Evolutionary conservation across 352 stramenopile species (phyloP).

Genomic region (Sclerospora graminicola): DNA sequence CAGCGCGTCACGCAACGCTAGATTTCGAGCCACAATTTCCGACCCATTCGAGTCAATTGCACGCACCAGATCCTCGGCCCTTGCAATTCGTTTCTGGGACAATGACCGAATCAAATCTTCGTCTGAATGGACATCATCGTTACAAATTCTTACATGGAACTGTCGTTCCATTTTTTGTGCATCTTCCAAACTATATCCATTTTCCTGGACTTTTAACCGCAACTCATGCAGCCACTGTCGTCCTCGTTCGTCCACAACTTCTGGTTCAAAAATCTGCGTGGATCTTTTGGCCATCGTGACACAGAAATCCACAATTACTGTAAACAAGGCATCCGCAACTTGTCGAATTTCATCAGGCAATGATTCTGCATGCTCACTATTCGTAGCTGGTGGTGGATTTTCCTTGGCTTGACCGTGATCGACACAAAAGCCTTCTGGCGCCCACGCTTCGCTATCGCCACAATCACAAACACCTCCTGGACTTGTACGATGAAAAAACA

Average conservation of each 20-base stretch:
- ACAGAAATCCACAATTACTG: slow-evolving; percentile 56
- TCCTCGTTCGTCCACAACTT: slow-evolving; percentile 38
- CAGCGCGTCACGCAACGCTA: slow-evolving; percentile 46
- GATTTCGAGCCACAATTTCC: slow-evolving; percentile 47
- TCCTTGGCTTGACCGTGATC: slow-evolving; percentile 61
- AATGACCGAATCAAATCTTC: slow-evolving; percentile 93
- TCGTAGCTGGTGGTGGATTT: slow-evolving; percentile 1
- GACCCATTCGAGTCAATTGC: slow-evolving; percentile 67
- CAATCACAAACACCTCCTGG: slow-evolving; percentile 95
- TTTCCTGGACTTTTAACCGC: slow-evolving; percentile 10
- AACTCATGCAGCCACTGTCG: slow-evolving; percentile 29
- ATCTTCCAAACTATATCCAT: slow-evolving; percentile 8
- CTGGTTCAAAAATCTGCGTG: slow-evolving; percentile 61
- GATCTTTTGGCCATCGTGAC: slow-evolving; percentile 65
- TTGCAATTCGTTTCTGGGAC: slow-evolving; percentile 53
- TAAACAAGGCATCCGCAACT: slow-evolving; percentile 54
- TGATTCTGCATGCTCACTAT: slow-evolving; percentile 12
- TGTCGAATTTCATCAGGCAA: slow-evolving; percentile 35
- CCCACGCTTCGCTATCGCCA: slow-evolving; percentile 96
- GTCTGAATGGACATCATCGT: slow-evolving; percentile 98
- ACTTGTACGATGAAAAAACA: slow-evolving; percentile 75
- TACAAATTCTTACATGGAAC: slow-evolving; percentile 92
- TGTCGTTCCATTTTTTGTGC: slow-evolving; percentile 26
- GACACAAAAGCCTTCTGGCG: slow-evolving; percentile 89
- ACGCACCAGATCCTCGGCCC: slow-evolving; percentile 49